Base-by-base conservation (phyloP, 2,329 filamentous ascomycete species). In the Penicillium sp. region DNA sequence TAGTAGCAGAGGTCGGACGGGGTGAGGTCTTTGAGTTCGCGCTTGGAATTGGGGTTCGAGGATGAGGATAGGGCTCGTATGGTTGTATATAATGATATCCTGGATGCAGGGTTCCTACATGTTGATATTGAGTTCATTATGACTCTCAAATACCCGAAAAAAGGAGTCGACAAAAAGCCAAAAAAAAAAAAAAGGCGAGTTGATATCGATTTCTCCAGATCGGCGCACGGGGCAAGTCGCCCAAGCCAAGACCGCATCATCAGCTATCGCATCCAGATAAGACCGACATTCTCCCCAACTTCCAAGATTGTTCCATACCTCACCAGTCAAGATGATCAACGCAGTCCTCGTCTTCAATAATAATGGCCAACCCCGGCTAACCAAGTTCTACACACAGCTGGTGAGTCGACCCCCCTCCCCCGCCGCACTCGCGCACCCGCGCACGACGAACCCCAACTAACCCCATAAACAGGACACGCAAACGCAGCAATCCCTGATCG, bases 321-420 rank as follows among this genome's bases (percentile, higher is more conserved):
- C 31, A 3, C 19, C 41, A 23, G 25, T 29, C 62, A 73, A 64
- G 66, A 99, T 99, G 94, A 97, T 99, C 77, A 99, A 96, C 82
- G 94, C 96, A 33, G 93, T 99, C 61, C 83, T 99, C 65, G 93
- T 99, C 74, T 99, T 99, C 82, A 99, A 99, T 73, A 96, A 96
- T 80, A 91, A 93, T 69, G 94, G 94, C 63, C 93, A 99, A 78
- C 93, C 94, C 38, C 89, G 94, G 55, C 84, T 99, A 74, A 97
- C 93, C 68, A 97, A 97, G 72, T 99, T 99, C 82, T 99, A 99
- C 76, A 97, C 93, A 2, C 93, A 97, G 75, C 86, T 99, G 66
- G 93, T 96, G 77, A 60, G 78, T 70, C 39, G 17, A 27, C 25
- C 15, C 15, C 13, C 15, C 6, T 3, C 33, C 6, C 33, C 21